Evolutionary conservation across 2,329 filamentous ascomycete species (phyloP).

Genomic region (Drechslerella dactyloides): DNA sequence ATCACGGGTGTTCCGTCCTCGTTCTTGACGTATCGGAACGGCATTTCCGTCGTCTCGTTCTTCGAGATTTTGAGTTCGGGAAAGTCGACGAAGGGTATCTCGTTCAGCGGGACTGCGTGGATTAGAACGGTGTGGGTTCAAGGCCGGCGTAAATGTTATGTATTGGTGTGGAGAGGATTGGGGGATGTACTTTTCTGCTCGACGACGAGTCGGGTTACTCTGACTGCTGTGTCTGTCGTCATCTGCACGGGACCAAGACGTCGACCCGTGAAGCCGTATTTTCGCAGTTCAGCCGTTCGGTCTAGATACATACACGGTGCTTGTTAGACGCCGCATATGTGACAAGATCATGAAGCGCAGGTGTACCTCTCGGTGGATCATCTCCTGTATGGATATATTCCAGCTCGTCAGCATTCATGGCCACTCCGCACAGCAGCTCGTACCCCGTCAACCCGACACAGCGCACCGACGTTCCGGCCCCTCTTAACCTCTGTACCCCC

Average conservation of each 20-base stretch:
- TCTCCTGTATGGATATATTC: conserved; percentile 68
- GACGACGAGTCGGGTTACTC: conserved; percentile 87
- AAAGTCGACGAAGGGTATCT: conserved; percentile 82
- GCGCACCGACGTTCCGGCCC: not conserved
- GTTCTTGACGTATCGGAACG: conserved; percentile 86
- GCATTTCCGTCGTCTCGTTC: conserved; percentile 95
- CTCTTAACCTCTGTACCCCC: not conserved
- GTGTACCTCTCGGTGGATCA: conserved; percentile 85
- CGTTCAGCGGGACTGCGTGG: conserved; percentile 71
- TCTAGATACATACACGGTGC: conserved; percentile 63
- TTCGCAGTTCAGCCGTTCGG: conserved; percentile 90
- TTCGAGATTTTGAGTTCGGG: conserved; percentile 89
- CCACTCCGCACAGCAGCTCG: not conserved
- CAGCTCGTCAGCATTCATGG: conserved; percentile 1
- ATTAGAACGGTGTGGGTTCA: not conserved
- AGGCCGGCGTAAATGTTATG: conserved; percentile 14
- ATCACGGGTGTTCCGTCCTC: conserved; percentile 80
- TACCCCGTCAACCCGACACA: not conserved
- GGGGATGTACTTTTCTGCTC: conserved; percentile 74
- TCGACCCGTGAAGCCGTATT: conserved; percentile 88
- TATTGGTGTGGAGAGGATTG: not conserved
- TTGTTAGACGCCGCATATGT: conserved; percentile 14
- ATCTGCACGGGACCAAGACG: conserved; percentile 92
- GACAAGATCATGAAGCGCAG: conserved; percentile 21
- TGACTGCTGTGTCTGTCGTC: conserved; percentile 96